phyloP scores from a whole-genome alignment of 2,329 filamentous ascomycete species.

The Gnomoniopsis sp. region DNA sequence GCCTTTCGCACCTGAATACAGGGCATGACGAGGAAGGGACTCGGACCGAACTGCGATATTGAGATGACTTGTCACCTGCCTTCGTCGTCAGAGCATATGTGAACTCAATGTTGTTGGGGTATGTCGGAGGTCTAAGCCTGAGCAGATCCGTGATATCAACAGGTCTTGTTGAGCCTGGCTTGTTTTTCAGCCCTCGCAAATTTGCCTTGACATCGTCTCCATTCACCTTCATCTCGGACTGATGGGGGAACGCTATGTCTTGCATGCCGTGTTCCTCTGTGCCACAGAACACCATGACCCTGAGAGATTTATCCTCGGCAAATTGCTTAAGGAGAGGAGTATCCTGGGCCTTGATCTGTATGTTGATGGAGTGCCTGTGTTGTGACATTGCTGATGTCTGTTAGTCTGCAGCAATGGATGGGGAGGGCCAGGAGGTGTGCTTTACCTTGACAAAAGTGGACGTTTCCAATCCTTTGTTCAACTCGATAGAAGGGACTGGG shows the following conservation, averaged over 20 bases:
- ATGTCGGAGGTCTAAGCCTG: slow-evolving; percentile 62
- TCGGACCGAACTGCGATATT: slow-evolving; percentile 17
- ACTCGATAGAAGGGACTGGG: slow-evolving; percentile 83
- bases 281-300: slow-evolving; percentile 82
- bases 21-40: slow-evolving; percentile 12
- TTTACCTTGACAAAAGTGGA: slow-evolving; percentile 70
- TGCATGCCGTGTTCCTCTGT: slow-evolving; percentile 59
- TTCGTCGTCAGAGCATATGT: slow-evolving; percentile 91
- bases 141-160: slow-evolving; percentile 83
- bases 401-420: slow-evolving; percentile 5
- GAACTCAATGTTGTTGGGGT: slow-evolving; percentile 75
- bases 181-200: slow-evolving; percentile 90
- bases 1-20: not conserved
- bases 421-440: not conserved
- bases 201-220: slow-evolving; percentile 87
- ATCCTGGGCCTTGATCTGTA: slow-evolving; percentile 47
- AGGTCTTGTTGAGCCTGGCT: slow-evolving; percentile 88
- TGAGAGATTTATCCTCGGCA: slow-evolving; percentile 56
- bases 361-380: slow-evolving; percentile 45
- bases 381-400: slow-evolving; percentile 50
- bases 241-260: slow-evolving; percentile 85
- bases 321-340: slow-evolving; percentile 53
- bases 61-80: slow-evolving; percentile 39
- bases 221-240: slow-evolving; percentile 91
- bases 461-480: slow-evolving; percentile 58